These are phyloP conservation scores for Drosera spatulata DNA, from an alignment of 179 eudicot species.

Conservation along the genomic window DNA sequence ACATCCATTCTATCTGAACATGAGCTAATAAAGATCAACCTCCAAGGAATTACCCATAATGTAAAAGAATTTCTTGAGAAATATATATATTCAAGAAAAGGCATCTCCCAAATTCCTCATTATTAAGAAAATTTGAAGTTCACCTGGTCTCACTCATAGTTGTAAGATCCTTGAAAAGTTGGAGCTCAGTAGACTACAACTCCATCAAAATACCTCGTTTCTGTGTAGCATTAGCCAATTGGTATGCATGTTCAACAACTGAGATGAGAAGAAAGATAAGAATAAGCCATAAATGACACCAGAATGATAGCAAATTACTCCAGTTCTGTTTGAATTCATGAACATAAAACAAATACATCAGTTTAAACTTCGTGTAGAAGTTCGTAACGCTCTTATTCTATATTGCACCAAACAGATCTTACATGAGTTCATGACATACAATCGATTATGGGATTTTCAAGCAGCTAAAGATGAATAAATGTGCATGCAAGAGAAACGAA, in stretches of 20 bases:
- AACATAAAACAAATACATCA: background rate
- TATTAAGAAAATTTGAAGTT: slow-evolving; percentile 5
- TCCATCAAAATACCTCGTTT: slow-evolving; percentile 79
- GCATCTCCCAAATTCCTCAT: no score
- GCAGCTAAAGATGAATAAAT: no score
- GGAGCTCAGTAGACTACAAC: slow-evolving; percentile 85
- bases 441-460: background rate
- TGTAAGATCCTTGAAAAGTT: slow-evolving; percentile 76
- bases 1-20: no score
- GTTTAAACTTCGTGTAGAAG: background rate
- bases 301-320: no score
- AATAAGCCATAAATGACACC: no score
- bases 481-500: background rate
- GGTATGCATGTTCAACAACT: slow-evolving; percentile 89
- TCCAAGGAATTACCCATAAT: no score
- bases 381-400: background rate
- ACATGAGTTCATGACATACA: no score
- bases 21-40: no score
- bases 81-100: no score
- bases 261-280: slow-evolving; percentile 11
- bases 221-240: slow-evolving; percentile 66
- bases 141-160: slow-evolving; percentile 70
- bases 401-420: background rate
- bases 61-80: no score
- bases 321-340: no score